Evolutionary conservation across 179 eudicot species (phyloP).

Genomic region (Sideroxylon spinosum): DNA sequence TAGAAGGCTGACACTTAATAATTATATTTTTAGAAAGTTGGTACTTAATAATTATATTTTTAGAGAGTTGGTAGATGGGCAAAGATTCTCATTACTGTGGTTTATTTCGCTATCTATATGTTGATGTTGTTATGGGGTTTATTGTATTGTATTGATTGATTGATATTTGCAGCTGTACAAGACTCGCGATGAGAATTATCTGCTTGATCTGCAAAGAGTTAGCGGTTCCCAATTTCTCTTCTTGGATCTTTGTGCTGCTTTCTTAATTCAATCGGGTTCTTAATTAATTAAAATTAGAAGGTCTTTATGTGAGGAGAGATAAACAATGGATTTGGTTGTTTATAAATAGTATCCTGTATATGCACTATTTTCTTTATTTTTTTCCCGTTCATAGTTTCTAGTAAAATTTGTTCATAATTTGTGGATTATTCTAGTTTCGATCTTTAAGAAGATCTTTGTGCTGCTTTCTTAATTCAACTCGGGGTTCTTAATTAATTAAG

Average conservation of each 20-base stretch:
- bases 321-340: not conserved
- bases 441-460: no score
- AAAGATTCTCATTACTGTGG: not conserved
- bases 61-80: not conserved
- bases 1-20: not conserved
- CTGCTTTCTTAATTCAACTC: slow-evolving; percentile 32
- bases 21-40: not conserved
- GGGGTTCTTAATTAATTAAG: slow-evolving; percentile 17
- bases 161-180: slow-evolving; percentile 42
- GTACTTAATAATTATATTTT: not conserved
- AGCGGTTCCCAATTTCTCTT: slow-evolving; percentile 45
- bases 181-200: slow-evolving; percentile 38
- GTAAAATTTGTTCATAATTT: not conserved
- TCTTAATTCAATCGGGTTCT: slow-evolving; percentile 29
- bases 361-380: not conserved
- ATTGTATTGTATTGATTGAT: not conserved
- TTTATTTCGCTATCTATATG: not conserved
- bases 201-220: slow-evolving; percentile 54
- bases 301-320: not conserved
- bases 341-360: not conserved
- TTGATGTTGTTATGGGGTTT: slow-evolving; percentile 13
- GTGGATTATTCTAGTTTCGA: slow-evolving; percentile 3
- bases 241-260: slow-evolving; percentile 48
- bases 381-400: no score
- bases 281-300: not conserved